Evolutionary conservation across 371 early-diverging fungal species (phyloP).

Genomic region (Modicella reniformis): DNA sequence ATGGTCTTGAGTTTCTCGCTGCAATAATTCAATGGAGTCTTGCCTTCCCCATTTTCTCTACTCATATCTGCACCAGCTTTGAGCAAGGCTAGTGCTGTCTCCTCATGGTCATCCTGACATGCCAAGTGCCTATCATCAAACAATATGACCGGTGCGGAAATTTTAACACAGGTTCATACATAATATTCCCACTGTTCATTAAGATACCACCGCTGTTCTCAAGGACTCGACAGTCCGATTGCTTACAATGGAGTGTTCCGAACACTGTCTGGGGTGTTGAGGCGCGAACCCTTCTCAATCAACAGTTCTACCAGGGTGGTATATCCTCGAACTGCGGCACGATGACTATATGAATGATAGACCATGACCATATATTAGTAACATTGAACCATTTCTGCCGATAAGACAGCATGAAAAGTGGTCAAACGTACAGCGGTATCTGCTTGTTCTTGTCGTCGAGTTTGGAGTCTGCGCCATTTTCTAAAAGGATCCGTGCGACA

Average conservation of each 20-base stretch:
- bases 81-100: conserved; percentile 60
- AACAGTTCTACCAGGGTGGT: conserved; percentile 58
- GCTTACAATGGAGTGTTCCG: conserved; percentile 64
- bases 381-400: too few relatives aligned
- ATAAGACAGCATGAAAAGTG: conserved; percentile 1
- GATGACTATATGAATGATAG: conserved; percentile 55
- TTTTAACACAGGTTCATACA: too few relatives aligned
- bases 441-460: conserved; percentile 60
- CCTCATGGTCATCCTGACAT: conserved; percentile 71
- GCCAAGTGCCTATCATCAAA: conserved; percentile 59
- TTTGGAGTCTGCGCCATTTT: conserved; percentile 60
- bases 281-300: conserved; percentile 56
- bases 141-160: too few relatives aligned
- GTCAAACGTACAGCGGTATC: conserved; percentile 59
- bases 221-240: too few relatives aligned
- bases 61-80: conserved; percentile 62
- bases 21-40: conserved; percentile 58
- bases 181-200: too few relatives aligned
- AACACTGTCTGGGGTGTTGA: conserved; percentile 62
- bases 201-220: too few relatives aligned
- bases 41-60: conserved; percentile 56
- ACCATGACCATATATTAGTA: background rate
- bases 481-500: conserved; percentile 57
- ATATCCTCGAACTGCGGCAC: conserved; percentile 62
- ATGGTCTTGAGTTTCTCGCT: conserved; percentile 34